phyloP scores from a whole-genome alignment of 1,284 basidiomycete genomes.

The Sanghuangporus weigelae region DNA sequence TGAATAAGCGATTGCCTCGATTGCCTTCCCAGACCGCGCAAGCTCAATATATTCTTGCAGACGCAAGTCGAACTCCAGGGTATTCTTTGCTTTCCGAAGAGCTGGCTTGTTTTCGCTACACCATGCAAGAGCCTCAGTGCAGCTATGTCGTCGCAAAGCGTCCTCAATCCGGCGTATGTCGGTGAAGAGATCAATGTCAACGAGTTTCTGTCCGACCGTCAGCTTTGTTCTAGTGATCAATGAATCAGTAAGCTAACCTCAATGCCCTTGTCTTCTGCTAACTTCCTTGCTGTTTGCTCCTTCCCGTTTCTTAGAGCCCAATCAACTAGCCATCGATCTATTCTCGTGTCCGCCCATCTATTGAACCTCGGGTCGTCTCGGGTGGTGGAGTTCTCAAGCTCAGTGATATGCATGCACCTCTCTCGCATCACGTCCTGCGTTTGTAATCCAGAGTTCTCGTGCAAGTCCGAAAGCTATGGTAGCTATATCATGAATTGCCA shows the following conservation, averaged over 20 bases:
- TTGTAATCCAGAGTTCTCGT: constrained; percentile 57
- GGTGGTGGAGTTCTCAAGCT: constrained; percentile 50
- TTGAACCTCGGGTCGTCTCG: constrained; percentile 54
- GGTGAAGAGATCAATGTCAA: constrained; percentile 88
- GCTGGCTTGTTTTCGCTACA: constrained; percentile 94
- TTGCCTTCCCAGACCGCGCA: constrained; percentile 57
- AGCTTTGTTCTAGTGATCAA: not conserved
- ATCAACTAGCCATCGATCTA: constrained; percentile 91
- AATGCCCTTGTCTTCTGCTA: constrained; percentile 67
- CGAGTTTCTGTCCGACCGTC: constrained; percentile 52
- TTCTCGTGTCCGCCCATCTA: constrained; percentile 72
- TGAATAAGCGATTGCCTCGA: constrained; percentile 82
- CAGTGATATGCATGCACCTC: constrained; percentile 63
- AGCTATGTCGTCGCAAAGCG: constrained; percentile 72
- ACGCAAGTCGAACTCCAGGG: constrained; percentile 92
- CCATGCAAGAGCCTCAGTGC: constrained; percentile 88
- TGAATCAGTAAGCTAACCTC: constrained; percentile 42
- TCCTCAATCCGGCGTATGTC: constrained; percentile 84
- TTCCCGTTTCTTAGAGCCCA: constrained; percentile 79
- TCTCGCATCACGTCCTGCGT: constrained; percentile 69
- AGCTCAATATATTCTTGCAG: constrained; percentile 97
- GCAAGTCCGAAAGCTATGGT: constrained; percentile 61
- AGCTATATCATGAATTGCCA: not conserved
- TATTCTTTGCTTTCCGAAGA: constrained; percentile 89
- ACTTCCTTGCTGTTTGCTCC: constrained; percentile 60